Conservation (phyloP, 495 filamentous ascomycete species). For the Penicillium simplicissimum region DNA sequence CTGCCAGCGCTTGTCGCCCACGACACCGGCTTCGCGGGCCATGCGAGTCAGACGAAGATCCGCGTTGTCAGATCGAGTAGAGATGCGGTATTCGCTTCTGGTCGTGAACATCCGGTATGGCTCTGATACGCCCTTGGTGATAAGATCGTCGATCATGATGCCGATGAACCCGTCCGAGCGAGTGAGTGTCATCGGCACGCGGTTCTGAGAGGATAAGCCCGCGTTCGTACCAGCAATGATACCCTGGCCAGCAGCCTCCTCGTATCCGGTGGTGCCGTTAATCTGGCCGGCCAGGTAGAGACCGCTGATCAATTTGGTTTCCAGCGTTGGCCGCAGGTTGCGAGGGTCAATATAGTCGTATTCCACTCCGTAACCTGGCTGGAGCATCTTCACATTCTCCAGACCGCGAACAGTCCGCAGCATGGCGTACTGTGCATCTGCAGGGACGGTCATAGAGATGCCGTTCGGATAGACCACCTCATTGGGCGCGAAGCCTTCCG, state of each 20-base stretch:
- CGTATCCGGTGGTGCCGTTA: constrained; percentile 97
- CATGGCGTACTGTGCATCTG: constrained; percentile 78
- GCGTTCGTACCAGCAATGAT: constrained; percentile 93
- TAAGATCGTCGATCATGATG: constrained; percentile 97
- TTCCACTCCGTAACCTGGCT: constrained; percentile 95
- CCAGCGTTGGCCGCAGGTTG: constrained; percentile 78
- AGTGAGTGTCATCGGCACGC: constrained; percentile 64
- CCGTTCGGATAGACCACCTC: constrained; percentile 95
- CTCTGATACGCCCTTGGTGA: constrained; percentile 96
- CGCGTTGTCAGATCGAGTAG: constrained; percentile 87
- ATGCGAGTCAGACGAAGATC: constrained; percentile 81
- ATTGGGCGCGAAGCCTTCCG: constrained; percentile 84
- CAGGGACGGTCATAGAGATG: constrained; percentile 94
- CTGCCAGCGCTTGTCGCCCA: constrained; percentile 76
- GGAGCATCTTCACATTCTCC: constrained; percentile 89
- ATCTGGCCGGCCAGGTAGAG: constrained; percentile 96
- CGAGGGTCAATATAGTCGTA: constrained; percentile 98
- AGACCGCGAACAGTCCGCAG: constrained; percentile 82
- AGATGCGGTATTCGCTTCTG: constrained; percentile 92
- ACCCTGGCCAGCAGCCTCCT: constrained; percentile 94
- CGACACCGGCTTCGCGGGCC: constrained; percentile 74
- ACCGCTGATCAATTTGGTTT: constrained; percentile 88
- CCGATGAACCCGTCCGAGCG: constrained; percentile 93
- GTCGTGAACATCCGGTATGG: constrained; percentile 99
- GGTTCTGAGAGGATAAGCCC: constrained; percentile 70